phyloP scores from a whole-genome alignment of 257 asterid genomes.

The Ilex aquifolium region DNA sequence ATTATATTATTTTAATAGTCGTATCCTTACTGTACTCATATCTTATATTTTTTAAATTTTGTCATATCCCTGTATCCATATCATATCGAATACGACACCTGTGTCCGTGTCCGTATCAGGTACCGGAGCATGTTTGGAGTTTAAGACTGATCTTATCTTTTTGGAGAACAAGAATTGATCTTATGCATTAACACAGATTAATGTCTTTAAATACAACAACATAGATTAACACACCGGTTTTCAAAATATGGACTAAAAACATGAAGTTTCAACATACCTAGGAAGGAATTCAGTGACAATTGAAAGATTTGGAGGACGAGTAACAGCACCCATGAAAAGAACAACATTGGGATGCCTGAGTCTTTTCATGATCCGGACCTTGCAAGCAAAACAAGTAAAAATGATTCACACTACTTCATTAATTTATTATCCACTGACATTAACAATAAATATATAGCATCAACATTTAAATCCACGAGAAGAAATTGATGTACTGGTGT shows the following conservation, averaged over 20 bases:
- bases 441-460: neutral
- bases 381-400: constrained; percentile 25
- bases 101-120: no score
- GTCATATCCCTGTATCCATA: no score
- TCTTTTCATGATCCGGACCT: constrained; percentile 84
- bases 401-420: constrained; percentile 16
- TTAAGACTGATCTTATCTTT: neutral
- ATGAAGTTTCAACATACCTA: constrained; percentile 46
- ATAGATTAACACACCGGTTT: neutral
- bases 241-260: neutral
- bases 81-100: no score
- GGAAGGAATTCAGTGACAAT: constrained; percentile 93
- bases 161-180: neutral
- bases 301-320: constrained; percentile 95
- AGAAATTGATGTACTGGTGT: constrained; percentile 9
- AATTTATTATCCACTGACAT: neutral
- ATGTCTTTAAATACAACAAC: neutral
- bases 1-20: no score
- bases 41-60: no score
- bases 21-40: no score
- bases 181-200: neutral
- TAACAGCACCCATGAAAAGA: constrained; percentile 96
- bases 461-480: constrained; percentile 2
- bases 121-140: neutral
- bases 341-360: constrained; percentile 93